Evolutionary conservation across 106 monocot species (phyloP).

Genomic region (Allium sativum): DNA sequence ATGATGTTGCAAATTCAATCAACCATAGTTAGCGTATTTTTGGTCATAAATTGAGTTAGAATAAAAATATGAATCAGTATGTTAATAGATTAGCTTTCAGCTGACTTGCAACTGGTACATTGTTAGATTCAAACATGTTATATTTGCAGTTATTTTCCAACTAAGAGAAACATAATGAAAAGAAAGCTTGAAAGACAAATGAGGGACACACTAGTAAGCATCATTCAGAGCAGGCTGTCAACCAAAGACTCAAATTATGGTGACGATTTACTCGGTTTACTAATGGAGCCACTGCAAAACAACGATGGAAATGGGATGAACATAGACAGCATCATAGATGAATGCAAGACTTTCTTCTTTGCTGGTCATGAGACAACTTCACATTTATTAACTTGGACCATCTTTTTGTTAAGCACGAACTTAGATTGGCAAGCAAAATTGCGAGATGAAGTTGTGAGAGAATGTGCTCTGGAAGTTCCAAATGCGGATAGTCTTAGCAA

Average conservation of each 20-base stretch:
- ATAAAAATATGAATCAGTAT: too few species aligned
- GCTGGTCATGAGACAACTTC: slow-evolving; percentile 61
- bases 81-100: too few species aligned
- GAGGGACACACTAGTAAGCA: slow-evolving; percentile 16
- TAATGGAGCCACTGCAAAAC: slow-evolving; percentile 30
- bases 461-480: slow-evolving; percentile 37
- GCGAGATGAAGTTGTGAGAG: slow-evolving; percentile 36
- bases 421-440: slow-evolving; percentile 57
- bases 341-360: slow-evolving; percentile 81
- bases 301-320: slow-evolving; percentile 15
- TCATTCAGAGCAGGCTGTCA: slow-evolving; percentile 21
- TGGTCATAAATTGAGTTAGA: too few species aligned
- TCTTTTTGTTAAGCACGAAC: slow-evolving; percentile 41
- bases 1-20: too few species aligned
- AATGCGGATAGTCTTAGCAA: slow-evolving; percentile 27
- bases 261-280: slow-evolving; percentile 52
- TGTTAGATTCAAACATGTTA: too few species aligned
- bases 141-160: slow-evolving; percentile 32
- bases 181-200: slow-evolving; percentile 23
- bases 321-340: slow-evolving; percentile 56
- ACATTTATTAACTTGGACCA: slow-evolving; percentile 47
- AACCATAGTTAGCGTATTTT: too few species aligned
- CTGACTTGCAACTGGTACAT: too few species aligned
- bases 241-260: slow-evolving; percentile 24
- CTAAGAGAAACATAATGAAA: slow-evolving; percentile 17